phyloP scores from a whole-genome alignment of 805 yeast species.

The Lipomyces spencermartinsiae region DNA sequence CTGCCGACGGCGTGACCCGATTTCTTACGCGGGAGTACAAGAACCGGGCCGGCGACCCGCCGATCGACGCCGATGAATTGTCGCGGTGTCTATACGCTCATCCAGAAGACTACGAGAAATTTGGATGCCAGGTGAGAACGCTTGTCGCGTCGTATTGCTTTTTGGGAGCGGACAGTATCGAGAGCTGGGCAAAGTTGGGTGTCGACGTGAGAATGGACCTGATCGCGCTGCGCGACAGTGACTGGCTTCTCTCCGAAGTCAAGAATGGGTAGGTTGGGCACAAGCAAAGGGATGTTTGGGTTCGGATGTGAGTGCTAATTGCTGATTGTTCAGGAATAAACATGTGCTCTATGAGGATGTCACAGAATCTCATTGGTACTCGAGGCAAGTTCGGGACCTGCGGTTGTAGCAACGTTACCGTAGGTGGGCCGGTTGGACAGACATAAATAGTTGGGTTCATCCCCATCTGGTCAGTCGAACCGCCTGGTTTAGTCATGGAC shows the following conservation, averaged over 20 bases:
- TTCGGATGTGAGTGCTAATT: background rate
- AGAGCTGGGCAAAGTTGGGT: background rate
- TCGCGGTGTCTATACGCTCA: background rate
- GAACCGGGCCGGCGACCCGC: background rate
- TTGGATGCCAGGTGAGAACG: background rate
- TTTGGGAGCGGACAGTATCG: background rate
- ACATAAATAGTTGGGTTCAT: no score
- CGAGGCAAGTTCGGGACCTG: background rate
- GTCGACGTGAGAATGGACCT: conserved; percentile 1
- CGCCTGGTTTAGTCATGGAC: no score
- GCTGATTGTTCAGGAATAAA: background rate
- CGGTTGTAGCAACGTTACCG: background rate
- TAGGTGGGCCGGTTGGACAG: no score
- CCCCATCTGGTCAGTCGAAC: no score
- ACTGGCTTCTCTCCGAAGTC: background rate
- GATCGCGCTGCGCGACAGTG: conserved; percentile 1
- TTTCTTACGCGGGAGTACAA: background rate
- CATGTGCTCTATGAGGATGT: background rate
- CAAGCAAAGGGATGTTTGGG: background rate
- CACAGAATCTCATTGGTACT: background rate
- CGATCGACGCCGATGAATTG: background rate
- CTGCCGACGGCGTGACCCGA: background rate
- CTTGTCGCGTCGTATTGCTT: background rate
- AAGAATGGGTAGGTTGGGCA: background rate
- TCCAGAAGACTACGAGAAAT: background rate